Percentiles rank a stretch among this genome's conserved stretches.
Evolutionary conservation across 495 filamentous ascomycete genomes (phyloP).

Genomic region (Lophium mytilinum): DNA sequence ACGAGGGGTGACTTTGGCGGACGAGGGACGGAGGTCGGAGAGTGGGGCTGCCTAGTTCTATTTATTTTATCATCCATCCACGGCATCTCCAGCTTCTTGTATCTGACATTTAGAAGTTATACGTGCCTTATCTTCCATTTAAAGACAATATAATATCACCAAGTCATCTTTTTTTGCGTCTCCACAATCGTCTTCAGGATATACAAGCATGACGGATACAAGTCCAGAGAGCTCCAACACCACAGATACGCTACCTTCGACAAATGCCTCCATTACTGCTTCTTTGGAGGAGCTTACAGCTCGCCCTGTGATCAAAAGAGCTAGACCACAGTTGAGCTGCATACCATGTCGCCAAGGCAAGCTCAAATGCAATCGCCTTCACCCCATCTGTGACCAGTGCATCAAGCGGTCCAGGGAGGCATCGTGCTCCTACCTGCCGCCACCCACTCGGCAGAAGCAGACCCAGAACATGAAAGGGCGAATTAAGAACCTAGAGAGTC

Average conservation of each 20-base stretch:
- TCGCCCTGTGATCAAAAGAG: slow-evolving; percentile 27
- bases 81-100: too few species aligned
- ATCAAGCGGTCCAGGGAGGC: slow-evolving; percentile 28
- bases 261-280: background rate
- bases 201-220: slow-evolving; percentile 1
- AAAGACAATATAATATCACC: too few species aligned
- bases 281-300: slow-evolving; percentile 1
- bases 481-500: slow-evolving; percentile 31
- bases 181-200: background rate
- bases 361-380: slow-evolving; percentile 33
- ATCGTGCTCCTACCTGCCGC: slow-evolving; percentile 28
- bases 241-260: background rate
- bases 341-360: slow-evolving; percentile 32
- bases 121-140: too few species aligned
- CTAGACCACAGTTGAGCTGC: slow-evolving; percentile 31
- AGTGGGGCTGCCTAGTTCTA: too few species aligned
- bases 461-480: slow-evolving; percentile 35
- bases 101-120: too few species aligned
- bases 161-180: too few species aligned
- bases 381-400: slow-evolving; percentile 35
- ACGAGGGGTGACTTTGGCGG: background rate
- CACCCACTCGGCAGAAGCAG: slow-evolving; percentile 28
- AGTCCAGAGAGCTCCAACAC: background rate
- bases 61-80: too few species aligned
- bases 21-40: background rate